Evolutionary conservation across 768 basidiomycete species (phyloP).

Genomic region (Boletus reticulatus): DNA sequence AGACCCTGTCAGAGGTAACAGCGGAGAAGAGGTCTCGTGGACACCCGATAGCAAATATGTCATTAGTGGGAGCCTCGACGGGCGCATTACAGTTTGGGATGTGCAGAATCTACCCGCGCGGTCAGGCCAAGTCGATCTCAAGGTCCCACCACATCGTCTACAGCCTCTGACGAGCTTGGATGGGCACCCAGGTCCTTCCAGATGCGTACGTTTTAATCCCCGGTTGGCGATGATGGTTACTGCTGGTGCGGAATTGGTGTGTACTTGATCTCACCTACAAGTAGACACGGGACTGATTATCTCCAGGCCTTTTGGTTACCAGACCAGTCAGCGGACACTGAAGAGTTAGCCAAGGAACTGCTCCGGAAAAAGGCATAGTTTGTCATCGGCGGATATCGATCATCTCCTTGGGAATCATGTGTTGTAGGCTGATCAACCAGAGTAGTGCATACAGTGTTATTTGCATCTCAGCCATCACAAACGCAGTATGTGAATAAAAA

Average conservation of each 20-base stretch:
- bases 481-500: neutral
- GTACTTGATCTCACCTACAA: conserved; percentile 19
- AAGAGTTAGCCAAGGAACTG: conserved; percentile 69
- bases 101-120: conserved; percentile 57
- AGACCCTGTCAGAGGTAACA: conserved; percentile 72
- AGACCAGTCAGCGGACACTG: conserved; percentile 63
- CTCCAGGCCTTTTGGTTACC: conserved; percentile 63
- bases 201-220: conserved; percentile 91
- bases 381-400: neutral
- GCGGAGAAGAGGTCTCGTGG: conserved; percentile 93
- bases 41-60: conserved; percentile 93
- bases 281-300: conserved; percentile 15
- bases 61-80: conserved; percentile 81
- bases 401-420: neutral
- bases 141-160: conserved; percentile 49
- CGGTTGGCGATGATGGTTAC: conserved; percentile 84
- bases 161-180: conserved; percentile 55
- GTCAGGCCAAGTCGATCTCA: conserved; percentile 53
- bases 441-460: neutral
- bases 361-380: conserved; percentile 48
- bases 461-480: conserved; percentile 1
- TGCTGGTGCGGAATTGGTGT: conserved; percentile 81
- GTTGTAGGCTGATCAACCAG: neutral
- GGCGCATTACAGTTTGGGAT: conserved; percentile 88
- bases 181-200: conserved; percentile 78